Base-by-base conservation (phyloP, 1,284 basidiomycete species). In the Wolfiporia cocos region DNA sequence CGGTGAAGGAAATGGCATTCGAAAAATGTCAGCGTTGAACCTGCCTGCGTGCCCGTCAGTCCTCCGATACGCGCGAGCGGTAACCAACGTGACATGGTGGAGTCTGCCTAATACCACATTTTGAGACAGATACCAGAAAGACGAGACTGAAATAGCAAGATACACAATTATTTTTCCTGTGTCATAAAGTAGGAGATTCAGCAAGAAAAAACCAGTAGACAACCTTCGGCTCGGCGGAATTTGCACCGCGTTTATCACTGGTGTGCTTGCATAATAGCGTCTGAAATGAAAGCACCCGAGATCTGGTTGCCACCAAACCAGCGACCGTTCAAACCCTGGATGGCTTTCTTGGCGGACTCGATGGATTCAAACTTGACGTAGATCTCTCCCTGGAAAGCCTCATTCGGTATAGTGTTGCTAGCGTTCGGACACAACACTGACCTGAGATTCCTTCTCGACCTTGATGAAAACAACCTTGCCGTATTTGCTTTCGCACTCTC, bases 231-330 rank as follows among this genome's bases (percentile, higher is more conserved):
- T 39, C 38, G 26, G 18, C n/a, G n/a, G n/a, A n/a, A n/a, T n/a
- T 37, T 30, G 17, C 18, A 32, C 24, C 12, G 37, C 12, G 31
- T 42, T 35, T 31, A 43, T 68, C 71, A 87, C 65, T 83, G 81
- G 58, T 93, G 89, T 51, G 90, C 89, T 68, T 89, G 88, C 87
- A 94, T 91, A 52, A 94, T 85, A 42, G 88, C 85, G 58, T 94
- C 91, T 45, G 89, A 86, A 56, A 93, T 93, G 68, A 89, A 93
- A 44, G 75, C 63, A 44, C 91, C 92, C 37, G 82, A 78, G 48
- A 96, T 80, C 64, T 87, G 84, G 60, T 82, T 81, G 40, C 92
- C 93, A 48, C 92, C 92, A 58, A 97, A 97, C 87, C 90, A 95
- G 48, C 95, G 87, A 35, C 92, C 92, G 55, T 96, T 90, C 41